A percentile compares a stretch with the other conserved stretches of the same genome.
These are phyloP conservation scores for Geosmithia flava DNA, from an alignment of 2,329 filamentous ascomycete genomes.

Conservation along the genomic window DNA sequence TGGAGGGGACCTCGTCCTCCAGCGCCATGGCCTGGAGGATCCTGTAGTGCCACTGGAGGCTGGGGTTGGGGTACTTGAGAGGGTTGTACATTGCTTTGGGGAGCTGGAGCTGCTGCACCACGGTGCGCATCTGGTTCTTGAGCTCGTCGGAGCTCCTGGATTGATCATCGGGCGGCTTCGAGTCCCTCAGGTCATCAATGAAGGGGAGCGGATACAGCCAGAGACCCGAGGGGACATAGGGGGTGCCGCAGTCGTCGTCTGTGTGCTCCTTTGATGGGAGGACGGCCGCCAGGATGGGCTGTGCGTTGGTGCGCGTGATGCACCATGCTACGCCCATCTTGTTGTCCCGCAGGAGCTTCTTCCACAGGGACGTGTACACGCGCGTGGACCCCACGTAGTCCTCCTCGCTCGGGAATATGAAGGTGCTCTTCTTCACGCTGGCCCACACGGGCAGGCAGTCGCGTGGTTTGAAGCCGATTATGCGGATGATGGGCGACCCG, in stretches of 20 bases:
- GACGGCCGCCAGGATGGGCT: constrained; percentile 69
- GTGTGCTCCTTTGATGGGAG: constrained; percentile 59
- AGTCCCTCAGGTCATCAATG: constrained; percentile 73
- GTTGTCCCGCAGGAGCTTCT: constrained; percentile 67
- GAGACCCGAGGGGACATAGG: constrained; percentile 67
- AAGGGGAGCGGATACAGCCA: constrained; percentile 86
- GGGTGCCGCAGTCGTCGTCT: constrained; percentile 52
- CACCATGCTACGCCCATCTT: constrained; percentile 88
- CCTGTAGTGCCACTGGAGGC: constrained; percentile 93
- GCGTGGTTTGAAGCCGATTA: constrained; percentile 87
- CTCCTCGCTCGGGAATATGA: constrained; percentile 89
- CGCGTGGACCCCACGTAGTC: constrained; percentile 83
- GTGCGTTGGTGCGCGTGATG: constrained; percentile 67
- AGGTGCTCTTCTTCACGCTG: constrained; percentile 73
- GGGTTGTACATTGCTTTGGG: constrained; percentile 80
- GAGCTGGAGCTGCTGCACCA: constrained; percentile 78
- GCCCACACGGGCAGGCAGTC: constrained; percentile 70
- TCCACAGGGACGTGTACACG: constrained; percentile 82
- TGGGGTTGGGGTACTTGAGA: constrained; percentile 77
- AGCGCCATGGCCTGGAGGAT: constrained; percentile 86
- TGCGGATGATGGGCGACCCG: constrained; percentile 68
- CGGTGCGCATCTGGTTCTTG: constrained; percentile 67
- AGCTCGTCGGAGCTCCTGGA: constrained; percentile 54
- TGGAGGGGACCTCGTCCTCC: constrained; percentile 77
- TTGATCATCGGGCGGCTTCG: constrained; percentile 45